Base-by-base conservation (phyloP, 1,284 basidiomycete genomes). In the Tylopilus sp. region DNA sequence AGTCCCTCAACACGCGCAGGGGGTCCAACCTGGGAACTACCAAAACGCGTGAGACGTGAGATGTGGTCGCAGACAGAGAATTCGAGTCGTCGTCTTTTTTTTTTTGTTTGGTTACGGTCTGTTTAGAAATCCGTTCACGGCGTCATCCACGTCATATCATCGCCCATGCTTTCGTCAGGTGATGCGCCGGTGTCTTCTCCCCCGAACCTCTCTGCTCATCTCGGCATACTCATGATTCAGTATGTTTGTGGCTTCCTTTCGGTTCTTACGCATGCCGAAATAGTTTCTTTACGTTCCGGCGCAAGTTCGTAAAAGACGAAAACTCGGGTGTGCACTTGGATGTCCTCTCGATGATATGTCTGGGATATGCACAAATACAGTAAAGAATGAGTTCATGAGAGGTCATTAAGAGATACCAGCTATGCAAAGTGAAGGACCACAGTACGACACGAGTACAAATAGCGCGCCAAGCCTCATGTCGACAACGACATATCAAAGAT, bases 21-120 rank as follows among this genome's bases (percentile, higher is more conserved):
- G 59, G 13, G 13, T 72, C 13, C 66, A 77, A 39, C 67, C 77
- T 15, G 61, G 74, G 29, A 72, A 74, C 36, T 79, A 76, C 33
- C 75, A 76, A 57, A 75, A 53, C 29, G 75, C 63, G 58, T 75
- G 44, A 63, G 18, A 29, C 24, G 36, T 8, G 36, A 36, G 9
- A 36, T 36, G 36, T 36, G 36, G 36, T 8, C 36, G 36, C 36
- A 36, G 36, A 36, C 29, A 29, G 29, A 6, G 29, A 29, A 29
- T 29, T 29, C 29, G 36, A 36, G 12, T 8, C 36, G 36, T 36
- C 29, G 36, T 36, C 9, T 8, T 36, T 36, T 36, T 6, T 36
- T 36, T 13, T 36, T 29, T 29, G 29, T 36, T 36, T 36, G 36
- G 36, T 36, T 36, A 36, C 36, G 8, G 12, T 13, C 36, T 36